Conservation (phyloP, 169 alveolate genomes). For the Eimeria falciformis region DNA sequence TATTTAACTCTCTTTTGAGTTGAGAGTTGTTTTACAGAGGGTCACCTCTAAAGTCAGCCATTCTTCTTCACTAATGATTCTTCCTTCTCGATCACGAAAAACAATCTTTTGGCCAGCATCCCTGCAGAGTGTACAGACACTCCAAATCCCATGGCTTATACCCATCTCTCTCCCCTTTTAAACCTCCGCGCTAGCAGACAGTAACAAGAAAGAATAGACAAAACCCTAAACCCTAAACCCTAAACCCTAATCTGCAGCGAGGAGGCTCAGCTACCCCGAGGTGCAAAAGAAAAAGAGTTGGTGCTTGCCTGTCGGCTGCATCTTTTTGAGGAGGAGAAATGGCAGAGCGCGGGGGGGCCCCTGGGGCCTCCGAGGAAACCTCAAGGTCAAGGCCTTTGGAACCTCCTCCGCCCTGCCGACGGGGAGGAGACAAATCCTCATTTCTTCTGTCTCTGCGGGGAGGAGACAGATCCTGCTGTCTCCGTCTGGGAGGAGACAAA, state of each 20-base stretch:
- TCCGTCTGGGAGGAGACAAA: slow-evolving; percentile 56
- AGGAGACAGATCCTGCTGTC: not conserved
- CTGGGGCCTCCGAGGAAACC: too few relatives aligned
- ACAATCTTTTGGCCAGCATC: not conserved
- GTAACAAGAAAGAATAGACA: too few relatives aligned
- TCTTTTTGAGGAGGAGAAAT: too few relatives aligned
- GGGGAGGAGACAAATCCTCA: slow-evolving; percentile 46
- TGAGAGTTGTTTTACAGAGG: not conserved
- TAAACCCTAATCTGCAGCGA: too few relatives aligned
- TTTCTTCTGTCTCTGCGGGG: slow-evolving; percentile 11
- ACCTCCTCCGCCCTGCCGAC: too few relatives aligned
- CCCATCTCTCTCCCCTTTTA: not conserved
- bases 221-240: slow-evolving; percentile 43
- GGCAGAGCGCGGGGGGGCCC: too few relatives aligned
- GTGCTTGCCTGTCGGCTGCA: too few relatives aligned
- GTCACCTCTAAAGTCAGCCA: slow-evolving; percentile 76
- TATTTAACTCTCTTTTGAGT: not conserved
- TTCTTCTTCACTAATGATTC: slow-evolving; percentile 73
- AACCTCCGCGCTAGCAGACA: too few relatives aligned
- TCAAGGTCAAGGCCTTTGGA: too few relatives aligned
- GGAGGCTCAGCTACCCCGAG: too few relatives aligned
- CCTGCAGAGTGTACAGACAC: not conserved
- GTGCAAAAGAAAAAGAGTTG: too few relatives aligned
- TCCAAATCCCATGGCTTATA: not conserved
- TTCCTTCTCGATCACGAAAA: slow-evolving; percentile 76